phyloP scores from a whole-genome alignment of 176 grass and related monocot species.

The Pharus latifolius region DNA sequence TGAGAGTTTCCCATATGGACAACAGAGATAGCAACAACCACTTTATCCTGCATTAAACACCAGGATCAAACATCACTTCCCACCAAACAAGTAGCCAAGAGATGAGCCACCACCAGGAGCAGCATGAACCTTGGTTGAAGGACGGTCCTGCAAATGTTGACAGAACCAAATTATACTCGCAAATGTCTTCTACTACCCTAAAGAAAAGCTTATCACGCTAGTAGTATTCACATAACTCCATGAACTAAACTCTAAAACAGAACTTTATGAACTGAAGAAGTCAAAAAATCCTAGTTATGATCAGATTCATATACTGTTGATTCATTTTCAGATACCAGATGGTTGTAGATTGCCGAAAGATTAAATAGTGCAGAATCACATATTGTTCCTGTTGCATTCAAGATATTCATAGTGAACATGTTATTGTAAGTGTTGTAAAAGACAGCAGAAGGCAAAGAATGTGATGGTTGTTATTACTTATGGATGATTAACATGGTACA shows the following conservation, averaged over 20 bases:
- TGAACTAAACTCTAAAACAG: no score
- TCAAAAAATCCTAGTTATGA: no score
- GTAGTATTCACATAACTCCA: no score
- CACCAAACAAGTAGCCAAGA: constrained; percentile 47
- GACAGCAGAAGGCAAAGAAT: neutral
- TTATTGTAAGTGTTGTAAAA: neutral
- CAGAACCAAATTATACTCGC: neutral
- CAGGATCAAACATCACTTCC: constrained; percentile 5
- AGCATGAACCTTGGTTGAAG: constrained; percentile 45
- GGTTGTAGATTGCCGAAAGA: no score
- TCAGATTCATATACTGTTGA: no score
- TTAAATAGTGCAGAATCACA: no score
- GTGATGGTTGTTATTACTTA: neutral
- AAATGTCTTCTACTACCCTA: neutral
- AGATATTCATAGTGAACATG: neutral
- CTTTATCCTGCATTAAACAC: neutral
- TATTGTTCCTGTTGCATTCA: neutral
- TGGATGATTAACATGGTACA: neutral
- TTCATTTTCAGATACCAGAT: no score
- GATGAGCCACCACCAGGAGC: constrained; percentile 47
- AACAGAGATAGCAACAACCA: constrained; percentile 1
- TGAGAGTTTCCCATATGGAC: constrained; percentile 10
- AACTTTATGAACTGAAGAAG: no score
- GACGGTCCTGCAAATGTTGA: constrained; percentile 20
- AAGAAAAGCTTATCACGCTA: no score